Evolutionary conservation across 2,329 filamentous ascomycete species (phyloP).

Genomic region (Apiospora marii): DNA sequence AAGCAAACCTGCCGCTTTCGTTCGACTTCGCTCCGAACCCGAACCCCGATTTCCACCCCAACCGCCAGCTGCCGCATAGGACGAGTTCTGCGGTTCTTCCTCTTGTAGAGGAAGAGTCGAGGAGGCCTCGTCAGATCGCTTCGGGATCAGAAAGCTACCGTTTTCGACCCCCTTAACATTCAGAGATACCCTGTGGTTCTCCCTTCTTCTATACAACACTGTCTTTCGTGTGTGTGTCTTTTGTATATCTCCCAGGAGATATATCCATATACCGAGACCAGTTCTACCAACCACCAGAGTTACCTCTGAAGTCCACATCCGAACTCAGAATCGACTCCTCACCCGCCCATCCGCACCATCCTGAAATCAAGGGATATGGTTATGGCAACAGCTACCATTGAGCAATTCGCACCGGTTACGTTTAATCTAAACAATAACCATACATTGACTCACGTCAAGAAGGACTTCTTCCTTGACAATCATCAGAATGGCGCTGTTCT

Average conservation of each 20-base stretch:
- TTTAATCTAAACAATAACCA: constrained; percentile 52
- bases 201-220: constrained; percentile 29
- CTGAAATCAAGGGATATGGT: constrained; percentile 63
- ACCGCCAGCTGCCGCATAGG: constrained; percentile 99
- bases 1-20: constrained; percentile 55
- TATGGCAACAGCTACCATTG: constrained; percentile 69
- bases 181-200: constrained; percentile 34
- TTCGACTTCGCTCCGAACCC: constrained; percentile 58
- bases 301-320: constrained; percentile 32
- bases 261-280: constrained; percentile 26
- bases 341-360: constrained; percentile 37
- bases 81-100: constrained; percentile 98
- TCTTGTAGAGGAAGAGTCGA: constrained; percentile 99
- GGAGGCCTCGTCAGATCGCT: constrained; percentile 93
- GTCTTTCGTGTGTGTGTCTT: constrained; percentile 3
- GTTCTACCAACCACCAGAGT: constrained; percentile 31
- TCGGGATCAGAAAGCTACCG: constrained; percentile 91
- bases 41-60: constrained; percentile 63
- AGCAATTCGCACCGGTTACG: constrained; percentile 60
- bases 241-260: not conserved
- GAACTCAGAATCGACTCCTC: constrained; percentile 30
- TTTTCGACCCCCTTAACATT: constrained; percentile 94
- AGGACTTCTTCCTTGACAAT: constrained; percentile 48
- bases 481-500: constrained; percentile 53
- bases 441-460: constrained; percentile 44